These are phyloP conservation scores for Gautieria morchelliformis DNA, from an alignment of 768 basidiomycete genomes.

Conservation along the genomic window DNA sequence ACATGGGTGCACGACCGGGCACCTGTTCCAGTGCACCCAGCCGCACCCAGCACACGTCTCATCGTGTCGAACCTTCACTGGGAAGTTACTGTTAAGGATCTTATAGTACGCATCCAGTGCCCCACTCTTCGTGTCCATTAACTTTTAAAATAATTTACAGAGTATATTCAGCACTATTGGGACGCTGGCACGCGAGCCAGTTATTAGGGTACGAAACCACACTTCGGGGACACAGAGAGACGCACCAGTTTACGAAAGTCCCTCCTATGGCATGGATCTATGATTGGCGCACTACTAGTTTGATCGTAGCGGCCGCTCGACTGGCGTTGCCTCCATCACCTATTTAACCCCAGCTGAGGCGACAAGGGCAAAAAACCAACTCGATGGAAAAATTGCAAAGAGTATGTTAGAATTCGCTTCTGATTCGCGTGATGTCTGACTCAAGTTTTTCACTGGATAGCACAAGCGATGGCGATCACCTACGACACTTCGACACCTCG, in stretches of 20 bases:
- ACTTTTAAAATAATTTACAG: conserved; percentile 26
- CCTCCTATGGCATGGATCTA: conserved; percentile 27
- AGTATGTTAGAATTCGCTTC: conserved; percentile 32
- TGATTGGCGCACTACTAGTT: conserved; percentile 48
- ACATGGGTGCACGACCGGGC: conserved; percentile 75
- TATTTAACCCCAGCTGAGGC: conserved; percentile 78
- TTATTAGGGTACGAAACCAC: conserved; percentile 80
- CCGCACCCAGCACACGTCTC: conserved; percentile 43
- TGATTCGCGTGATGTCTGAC: neutral
- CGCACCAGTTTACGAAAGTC: conserved; percentile 12
- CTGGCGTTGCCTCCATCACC: conserved; percentile 68
- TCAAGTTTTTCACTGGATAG: conserved; percentile 26
- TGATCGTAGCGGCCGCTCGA: conserved; percentile 90
- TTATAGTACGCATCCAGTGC: conserved; percentile 51
- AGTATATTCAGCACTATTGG: conserved; percentile 88
- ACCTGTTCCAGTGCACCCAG: conserved; percentile 30
- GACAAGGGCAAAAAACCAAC: conserved; percentile 72
- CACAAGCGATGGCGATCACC: conserved; percentile 67
- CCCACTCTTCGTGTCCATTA: conserved; percentile 5
- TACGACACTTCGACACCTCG: conserved; percentile 39
- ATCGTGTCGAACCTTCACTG: conserved; percentile 86
- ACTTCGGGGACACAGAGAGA: conserved; percentile 7
- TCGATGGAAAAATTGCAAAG: conserved; percentile 81
- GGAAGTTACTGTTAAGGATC: conserved; percentile 80
- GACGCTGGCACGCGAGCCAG: conserved; percentile 85